A percentile compares a stretch with the other conserved stretches of the same genome.
Evolutionary conservation across 2,329 filamentous ascomycete genomes (phyloP).

Genomic region (Pleurostoma richardsiae): DNA sequence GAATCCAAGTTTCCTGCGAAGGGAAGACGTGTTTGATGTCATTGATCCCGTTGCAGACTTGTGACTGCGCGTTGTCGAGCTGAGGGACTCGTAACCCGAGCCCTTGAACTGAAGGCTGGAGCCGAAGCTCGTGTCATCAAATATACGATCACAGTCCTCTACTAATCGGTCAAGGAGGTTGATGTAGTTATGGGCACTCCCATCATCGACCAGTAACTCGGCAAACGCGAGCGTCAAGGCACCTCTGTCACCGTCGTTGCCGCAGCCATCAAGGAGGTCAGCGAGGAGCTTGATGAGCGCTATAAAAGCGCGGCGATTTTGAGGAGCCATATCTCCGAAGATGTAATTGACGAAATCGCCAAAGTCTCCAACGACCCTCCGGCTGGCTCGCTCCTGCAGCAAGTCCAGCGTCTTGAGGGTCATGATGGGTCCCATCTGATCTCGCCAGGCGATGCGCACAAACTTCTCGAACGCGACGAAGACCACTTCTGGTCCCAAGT

Average conservation of each 20-base stretch:
- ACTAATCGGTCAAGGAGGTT: constrained; percentile 85
- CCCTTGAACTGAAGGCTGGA: constrained; percentile 34
- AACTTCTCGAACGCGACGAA: constrained; percentile 95
- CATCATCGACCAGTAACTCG: constrained; percentile 75
- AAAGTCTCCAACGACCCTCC: constrained; percentile 67
- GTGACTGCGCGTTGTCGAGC: constrained; percentile 50
- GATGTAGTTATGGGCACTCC: constrained; percentile 76
- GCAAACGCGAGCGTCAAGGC: constrained; percentile 85
- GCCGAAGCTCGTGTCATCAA: constrained; percentile 53
- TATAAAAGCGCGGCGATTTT: constrained; percentile 72
- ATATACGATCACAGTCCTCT: constrained; percentile 84
- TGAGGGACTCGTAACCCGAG: constrained; percentile 53
- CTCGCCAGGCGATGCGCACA: constrained; percentile 78
- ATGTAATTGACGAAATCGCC: constrained; percentile 62
- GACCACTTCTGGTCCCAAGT: constrained; percentile 75
- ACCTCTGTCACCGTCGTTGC: constrained; percentile 86
- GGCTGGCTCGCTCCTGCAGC: constrained; percentile 65
- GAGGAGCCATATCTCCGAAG: constrained; percentile 62
- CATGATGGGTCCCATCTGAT: constrained; percentile 82
- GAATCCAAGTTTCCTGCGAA: constrained; percentile 79
- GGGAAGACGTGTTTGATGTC: constrained; percentile 80
- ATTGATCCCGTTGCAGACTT: constrained; percentile 69
- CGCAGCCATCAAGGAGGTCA: constrained; percentile 82
- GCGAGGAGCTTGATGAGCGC: constrained; percentile 80
- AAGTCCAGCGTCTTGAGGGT: constrained; percentile 64